Percentiles rank a stretch among this genome's conserved stretches.
Conservation (phyloP, 352 stramenopile genomes). For the Phytophthora fragariae region DNA sequence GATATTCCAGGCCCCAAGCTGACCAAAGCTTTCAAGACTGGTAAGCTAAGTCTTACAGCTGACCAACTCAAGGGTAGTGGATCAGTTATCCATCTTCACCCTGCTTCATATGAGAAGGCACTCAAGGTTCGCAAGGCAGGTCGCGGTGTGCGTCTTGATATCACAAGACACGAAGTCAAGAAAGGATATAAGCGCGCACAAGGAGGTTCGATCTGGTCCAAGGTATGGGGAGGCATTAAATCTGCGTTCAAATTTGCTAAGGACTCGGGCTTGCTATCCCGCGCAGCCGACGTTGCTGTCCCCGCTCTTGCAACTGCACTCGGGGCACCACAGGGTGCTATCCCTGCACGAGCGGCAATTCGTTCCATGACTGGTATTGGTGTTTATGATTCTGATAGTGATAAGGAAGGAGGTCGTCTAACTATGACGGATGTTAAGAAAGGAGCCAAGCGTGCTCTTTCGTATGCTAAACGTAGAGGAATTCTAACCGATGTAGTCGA, state of each 20-base stretch:
- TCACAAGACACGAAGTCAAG: background rate
- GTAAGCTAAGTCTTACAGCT: background rate
- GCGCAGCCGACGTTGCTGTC: background rate
- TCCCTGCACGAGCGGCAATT: no score
- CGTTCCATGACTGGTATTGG: no score
- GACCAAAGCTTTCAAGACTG: background rate
- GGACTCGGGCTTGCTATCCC: background rate
- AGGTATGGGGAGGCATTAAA: constrained; percentile 33
- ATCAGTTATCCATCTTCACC: background rate
- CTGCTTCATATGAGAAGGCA: background rate
- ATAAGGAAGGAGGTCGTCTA: no score
- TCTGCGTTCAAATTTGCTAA: constrained; percentile 25
- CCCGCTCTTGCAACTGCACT: no score
- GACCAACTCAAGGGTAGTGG: background rate
- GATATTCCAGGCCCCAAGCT: background rate
- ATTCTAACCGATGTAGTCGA: no score
- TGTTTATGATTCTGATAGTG: no score
- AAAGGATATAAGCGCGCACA: background rate
- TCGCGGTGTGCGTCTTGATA: background rate
- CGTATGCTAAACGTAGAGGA: no score
- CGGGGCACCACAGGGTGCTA: no score
- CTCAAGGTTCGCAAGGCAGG: background rate
- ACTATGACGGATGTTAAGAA: no score
- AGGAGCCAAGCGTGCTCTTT: no score
- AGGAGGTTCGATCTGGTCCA: no score